Evolutionary conservation across 176 grass and related monocot genomes (phyloP), one percentile per base, ranked within the genome.

Genomic region (Coix lacrymajobi): DNA sequence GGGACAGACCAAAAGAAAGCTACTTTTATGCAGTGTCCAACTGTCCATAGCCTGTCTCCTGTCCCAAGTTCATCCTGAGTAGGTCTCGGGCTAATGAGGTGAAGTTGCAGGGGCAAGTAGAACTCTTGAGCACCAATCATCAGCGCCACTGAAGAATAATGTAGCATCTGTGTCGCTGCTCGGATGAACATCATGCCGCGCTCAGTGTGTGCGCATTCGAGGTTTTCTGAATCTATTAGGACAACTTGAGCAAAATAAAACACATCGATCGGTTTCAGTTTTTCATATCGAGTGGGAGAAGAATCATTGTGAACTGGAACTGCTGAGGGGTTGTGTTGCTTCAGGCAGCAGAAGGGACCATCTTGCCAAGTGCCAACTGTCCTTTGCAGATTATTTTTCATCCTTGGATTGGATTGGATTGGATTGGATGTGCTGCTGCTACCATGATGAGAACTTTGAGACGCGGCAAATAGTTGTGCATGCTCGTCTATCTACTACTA

Each of bases 281-380:
- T 16, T 52, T 37, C 60, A 34, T 71, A 56, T 40, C 44, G 77
- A 40, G 51, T 76, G 28, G n/a, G 64, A 33, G 14, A 62, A 72
- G 28, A 72, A 89, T 54, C 52, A 0, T 62, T 67, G 1, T 9
- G 19, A 75, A 31, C 61, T 26, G 30, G 49, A 46, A 26, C 43
- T 22, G 26, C 34, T 40, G 52, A 77, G 13, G 81, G 67, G 65
- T 85, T 40, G 14, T 85, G 87, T 89, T 77, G 15, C 82, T 89
- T 89, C 40, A 89, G 56, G 62, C 13, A 85, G 19, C 33, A 64
- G 39, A 89, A 85, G 40, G 77, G 87, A 62, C 82, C 73, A 81
- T 54, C 22, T 65, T 65, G 63, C 24, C 52, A n/a, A 19, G 41
- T 19, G 48, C 31, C 63, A 65, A 71, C 25, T 81, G 63, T 6